These are phyloP conservation scores for Dipteronia dyeriana DNA, from an alignment of 345 rosid genomes.

Conservation along the genomic window DNA sequence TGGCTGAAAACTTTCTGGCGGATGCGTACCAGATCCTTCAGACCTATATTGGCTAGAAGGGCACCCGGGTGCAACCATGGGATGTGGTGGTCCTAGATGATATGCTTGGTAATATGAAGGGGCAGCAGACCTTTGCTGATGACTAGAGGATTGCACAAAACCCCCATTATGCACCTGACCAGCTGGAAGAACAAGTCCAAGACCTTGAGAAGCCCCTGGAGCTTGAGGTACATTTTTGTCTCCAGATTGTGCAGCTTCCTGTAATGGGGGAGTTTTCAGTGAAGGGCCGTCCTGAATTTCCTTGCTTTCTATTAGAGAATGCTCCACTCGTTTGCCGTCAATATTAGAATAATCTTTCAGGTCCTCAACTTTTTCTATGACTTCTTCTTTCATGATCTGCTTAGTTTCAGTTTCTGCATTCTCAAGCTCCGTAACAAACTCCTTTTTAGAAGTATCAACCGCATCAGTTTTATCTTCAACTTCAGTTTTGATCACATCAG, in stretches of 20 bases:
- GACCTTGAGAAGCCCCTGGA: slow-evolving; percentile 31
- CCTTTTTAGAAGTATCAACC: slow-evolving; percentile 26
- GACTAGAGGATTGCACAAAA: slow-evolving; percentile 26
- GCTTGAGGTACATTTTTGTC: slow-evolving; percentile 28
- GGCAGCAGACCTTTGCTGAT: slow-evolving; percentile 43
- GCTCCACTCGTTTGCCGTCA: slow-evolving; percentile 25
- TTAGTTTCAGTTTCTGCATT: slow-evolving; percentile 26
- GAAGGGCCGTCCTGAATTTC: slow-evolving; percentile 28
- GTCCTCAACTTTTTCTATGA: slow-evolving; percentile 23
- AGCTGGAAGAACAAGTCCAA: slow-evolving; percentile 28
- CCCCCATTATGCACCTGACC: slow-evolving; percentile 33
- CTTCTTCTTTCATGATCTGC: slow-evolving; percentile 39
- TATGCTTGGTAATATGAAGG: slow-evolving; percentile 43
- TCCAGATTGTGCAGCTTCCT: slow-evolving; percentile 30
- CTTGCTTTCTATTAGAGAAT: slow-evolving; percentile 29
- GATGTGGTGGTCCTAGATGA: slow-evolving; percentile 39
- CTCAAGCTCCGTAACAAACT: slow-evolving; percentile 21
- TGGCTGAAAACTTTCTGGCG: slow-evolving; percentile 21
- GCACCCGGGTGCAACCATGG: slow-evolving; percentile 32
- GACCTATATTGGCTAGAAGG: slow-evolving; percentile 39
- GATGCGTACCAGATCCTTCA: slow-evolving; percentile 33
- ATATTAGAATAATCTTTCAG: slow-evolving; percentile 31
- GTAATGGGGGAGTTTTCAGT: slow-evolving; percentile 25
- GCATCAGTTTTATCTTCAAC: slow-evolving; percentile 19
- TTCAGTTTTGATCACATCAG: slow-evolving; percentile 31